Conservation (phyloP, 192 early-diverging fungal species). For the Gonapodya prolifera region DNA sequence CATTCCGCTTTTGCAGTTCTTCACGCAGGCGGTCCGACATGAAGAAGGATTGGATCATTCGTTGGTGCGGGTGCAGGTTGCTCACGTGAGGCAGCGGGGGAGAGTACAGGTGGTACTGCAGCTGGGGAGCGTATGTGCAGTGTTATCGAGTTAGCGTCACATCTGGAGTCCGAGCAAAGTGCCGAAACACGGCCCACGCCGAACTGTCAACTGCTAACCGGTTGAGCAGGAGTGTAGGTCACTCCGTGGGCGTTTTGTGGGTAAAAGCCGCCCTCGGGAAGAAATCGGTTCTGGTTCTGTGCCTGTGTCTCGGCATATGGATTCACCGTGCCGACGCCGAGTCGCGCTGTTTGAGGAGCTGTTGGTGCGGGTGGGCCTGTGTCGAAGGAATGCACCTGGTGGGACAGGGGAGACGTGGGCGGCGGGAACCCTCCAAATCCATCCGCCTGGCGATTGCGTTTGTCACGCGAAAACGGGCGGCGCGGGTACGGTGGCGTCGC, state of each 20-base stretch:
- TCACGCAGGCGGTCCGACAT: slow-evolving; percentile 74
- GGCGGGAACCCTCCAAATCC: not conserved
- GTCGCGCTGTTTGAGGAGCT: not conserved
- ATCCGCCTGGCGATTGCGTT: not conserved
- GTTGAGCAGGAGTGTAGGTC: not conserved
- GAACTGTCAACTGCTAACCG: not conserved
- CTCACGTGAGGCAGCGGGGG: slow-evolving; percentile 54
- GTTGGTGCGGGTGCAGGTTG: slow-evolving; percentile 61
- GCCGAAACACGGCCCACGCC: not conserved
- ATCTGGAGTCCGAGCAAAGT: too few relatives aligned
- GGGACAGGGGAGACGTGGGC: not conserved
- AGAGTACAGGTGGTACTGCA: slow-evolving; percentile 72
- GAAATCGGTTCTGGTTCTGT: not conserved
- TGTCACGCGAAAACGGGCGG: not conserved
- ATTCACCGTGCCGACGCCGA: not conserved
- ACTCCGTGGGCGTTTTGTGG: not conserved
- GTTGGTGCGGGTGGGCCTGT: not conserved
- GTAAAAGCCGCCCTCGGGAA: not conserved
- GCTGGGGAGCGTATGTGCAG: not conserved
- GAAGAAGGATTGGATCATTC: slow-evolving; percentile 69
- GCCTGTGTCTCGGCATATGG: not conserved
- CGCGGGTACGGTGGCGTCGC: not conserved
- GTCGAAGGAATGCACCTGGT: not conserved
- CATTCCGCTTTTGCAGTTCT: slow-evolving; percentile 56
- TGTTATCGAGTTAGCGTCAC: not conserved